These are phyloP conservation scores for Candida sakaeoensis DNA, from an alignment of 805 yeast genomes.

Conservation along the genomic window DNA sequence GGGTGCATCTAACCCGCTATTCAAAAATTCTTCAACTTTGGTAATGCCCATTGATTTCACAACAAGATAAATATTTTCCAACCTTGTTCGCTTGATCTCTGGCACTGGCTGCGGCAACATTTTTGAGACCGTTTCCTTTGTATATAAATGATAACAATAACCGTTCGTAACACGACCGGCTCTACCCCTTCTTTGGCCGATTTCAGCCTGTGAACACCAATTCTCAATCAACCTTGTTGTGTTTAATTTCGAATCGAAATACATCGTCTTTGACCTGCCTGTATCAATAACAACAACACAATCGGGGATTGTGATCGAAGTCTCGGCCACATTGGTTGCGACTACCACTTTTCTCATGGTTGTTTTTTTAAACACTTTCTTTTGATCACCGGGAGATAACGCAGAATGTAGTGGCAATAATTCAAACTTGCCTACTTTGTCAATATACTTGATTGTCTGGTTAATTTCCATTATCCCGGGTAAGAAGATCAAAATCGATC, in stretches of 20 bases:
- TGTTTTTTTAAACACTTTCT: conserved; percentile 59
- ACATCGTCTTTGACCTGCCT: conserved; percentile 78
- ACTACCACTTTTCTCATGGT: conserved; percentile 75
- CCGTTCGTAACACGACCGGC: conserved; percentile 95
- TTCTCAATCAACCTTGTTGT: conserved; percentile 69
- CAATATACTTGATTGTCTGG: conserved; percentile 48
- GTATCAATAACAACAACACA: conserved; percentile 88
- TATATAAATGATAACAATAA: conserved; percentile 73
- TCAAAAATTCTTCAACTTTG: conserved; percentile 66
- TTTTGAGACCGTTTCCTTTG: conserved; percentile 48
- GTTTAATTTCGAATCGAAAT: conserved; percentile 64
- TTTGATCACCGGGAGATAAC: conserved; percentile 76
- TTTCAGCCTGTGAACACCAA: conserved; percentile 90
- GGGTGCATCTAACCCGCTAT: conserved; percentile 82
- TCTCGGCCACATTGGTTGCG: conserved; percentile 93
- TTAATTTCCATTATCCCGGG: conserved; percentile 91
- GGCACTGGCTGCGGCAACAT: conserved; percentile 81
- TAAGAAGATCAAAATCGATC: conserved; percentile 79
- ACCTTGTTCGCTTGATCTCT: conserved; percentile 78
- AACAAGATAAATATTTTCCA: conserved; percentile 77
- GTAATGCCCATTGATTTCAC: conserved; percentile 87
- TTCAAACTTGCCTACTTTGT: conserved; percentile 13
- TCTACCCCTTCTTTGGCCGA: conserved; percentile 90
- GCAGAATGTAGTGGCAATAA: conserved; percentile 88
- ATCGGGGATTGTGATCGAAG: conserved; percentile 94